Conservation (phyloP, 2,329 filamentous ascomycete genomes). For the Sporothrix globosa region DNA sequence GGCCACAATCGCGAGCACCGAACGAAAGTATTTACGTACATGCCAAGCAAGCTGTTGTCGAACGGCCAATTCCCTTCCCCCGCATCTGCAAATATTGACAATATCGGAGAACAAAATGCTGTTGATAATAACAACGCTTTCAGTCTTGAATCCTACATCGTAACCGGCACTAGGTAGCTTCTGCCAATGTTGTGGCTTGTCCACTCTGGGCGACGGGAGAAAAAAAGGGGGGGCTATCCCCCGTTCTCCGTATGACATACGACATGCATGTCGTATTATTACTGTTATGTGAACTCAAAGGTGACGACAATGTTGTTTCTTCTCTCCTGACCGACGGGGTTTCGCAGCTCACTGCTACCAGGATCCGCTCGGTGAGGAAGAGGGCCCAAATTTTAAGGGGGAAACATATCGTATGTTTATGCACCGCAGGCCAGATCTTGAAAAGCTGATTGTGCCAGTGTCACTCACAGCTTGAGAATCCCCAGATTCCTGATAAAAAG, state of each 20-base stretch:
- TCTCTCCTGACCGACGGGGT: neutral
- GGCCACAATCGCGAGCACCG: neutral
- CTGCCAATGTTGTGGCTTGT: too few species aligned
- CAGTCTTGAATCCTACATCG: neutral
- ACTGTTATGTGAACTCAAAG: neutral
- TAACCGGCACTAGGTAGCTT: neutral
- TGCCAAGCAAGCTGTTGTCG: neutral
- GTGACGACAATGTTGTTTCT: neutral
- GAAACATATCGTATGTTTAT: neutral
- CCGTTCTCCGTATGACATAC: neutral
- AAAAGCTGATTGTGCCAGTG: neutral
- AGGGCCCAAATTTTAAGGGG: neutral
- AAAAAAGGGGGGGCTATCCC: too few species aligned
- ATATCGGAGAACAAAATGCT: neutral
- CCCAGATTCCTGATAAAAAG: neutral
- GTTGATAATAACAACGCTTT: neutral
- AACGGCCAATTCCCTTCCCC: too few species aligned
- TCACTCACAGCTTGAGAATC: neutral
- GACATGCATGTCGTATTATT: neutral
- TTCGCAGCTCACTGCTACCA: neutral
- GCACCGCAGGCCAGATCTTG: neutral
- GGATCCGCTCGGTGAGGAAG: neutral
- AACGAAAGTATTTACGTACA: neutral
- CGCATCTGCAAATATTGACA: neutral
- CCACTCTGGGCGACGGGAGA: too few species aligned